Evolutionary conservation across 306 rosid species (phyloP), one percentile per base, ranked within the genome.

Genomic region (Cicer chorassanicum): DNA sequence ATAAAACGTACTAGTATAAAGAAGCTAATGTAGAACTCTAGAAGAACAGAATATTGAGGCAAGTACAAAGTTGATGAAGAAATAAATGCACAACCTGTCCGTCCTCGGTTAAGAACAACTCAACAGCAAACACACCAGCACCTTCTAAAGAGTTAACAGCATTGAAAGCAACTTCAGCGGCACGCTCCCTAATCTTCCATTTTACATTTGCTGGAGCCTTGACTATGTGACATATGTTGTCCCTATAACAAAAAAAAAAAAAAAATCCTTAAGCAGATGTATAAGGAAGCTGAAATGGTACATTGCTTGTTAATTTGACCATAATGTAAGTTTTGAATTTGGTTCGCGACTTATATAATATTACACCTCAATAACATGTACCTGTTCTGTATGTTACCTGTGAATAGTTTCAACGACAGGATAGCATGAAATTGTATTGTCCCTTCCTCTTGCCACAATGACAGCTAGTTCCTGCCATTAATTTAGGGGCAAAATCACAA

Each of bases 81-180:
- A 53, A 73, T 69, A 53, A 44, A 80, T 38, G 68, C 63, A 64
- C 61, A 82, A 92, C 99, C 99, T 85, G 89, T 68, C 80, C 95
- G 78, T 92, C 93, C 40, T 50, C 48, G 45, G 96, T 89, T 82
- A 92, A 77, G 84, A 92, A 94, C 84, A 94, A 84, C 71, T 94
- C 99, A 65, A 92, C 98, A 16, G 99, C 99, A 84, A 92, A 94
- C 54, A 92, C 92, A 56, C 99, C 99, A 45, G 98, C 99, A 1
- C 99, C 99, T 82, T 92, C 92, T 66, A 94, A 79, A 44, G 98
- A 89, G 48, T 84, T 84, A 68, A 94, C 93, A 77, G 99, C 96
- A 82, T 88, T 89, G 80, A 51, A 72, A 18, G 99, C 97, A 74
- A 90, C 90, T 67, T 92, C 89, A 59, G 89, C 82, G 34, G 99